These are phyloP conservation scores for Plectosphaerella cucumerina DNA, from an alignment of 2,329 filamentous ascomycete genomes.

Conservation along the genomic window DNA sequence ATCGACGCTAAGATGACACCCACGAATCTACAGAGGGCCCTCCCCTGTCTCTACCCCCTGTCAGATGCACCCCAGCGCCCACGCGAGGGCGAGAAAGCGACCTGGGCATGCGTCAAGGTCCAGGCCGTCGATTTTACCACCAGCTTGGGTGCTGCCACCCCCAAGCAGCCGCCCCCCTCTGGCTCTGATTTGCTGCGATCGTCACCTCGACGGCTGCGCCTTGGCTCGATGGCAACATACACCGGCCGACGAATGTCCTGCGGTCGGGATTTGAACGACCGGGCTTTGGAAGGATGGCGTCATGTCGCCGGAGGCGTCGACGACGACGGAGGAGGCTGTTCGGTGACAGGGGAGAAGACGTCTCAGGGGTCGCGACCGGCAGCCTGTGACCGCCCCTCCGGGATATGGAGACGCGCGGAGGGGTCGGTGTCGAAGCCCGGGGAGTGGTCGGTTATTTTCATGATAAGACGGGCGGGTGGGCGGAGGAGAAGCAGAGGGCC, in stretches of 20 bases:
- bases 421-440: neutral
- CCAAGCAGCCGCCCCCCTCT: neutral
- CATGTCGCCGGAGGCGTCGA: neutral
- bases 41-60: no score
- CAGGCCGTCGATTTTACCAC: neutral
- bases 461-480: neutral
- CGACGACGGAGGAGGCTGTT: no score
- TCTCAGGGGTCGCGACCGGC: no score
- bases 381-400: no score
- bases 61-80: neutral
- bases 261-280: slow-evolving; percentile 1
- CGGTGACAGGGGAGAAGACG: no score
- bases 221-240: slow-evolving; percentile 3
- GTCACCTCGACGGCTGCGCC: no score
- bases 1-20: slow-evolving; percentile 3
- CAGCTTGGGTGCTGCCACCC: neutral
- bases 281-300: slow-evolving; percentile 2
- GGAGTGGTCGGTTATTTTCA: neutral
- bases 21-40: neutral
- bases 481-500: no score
- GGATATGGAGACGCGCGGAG: no score
- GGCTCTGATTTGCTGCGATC: neutral
- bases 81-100: neutral
- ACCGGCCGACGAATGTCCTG: neutral
- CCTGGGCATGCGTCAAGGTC: no score